Percentiles rank a stretch among this genome's conserved stretches.
Evolutionary conservation across 2,329 filamentous ascomycete species (phyloP).

Genomic region (Venturia effusa): DNA sequence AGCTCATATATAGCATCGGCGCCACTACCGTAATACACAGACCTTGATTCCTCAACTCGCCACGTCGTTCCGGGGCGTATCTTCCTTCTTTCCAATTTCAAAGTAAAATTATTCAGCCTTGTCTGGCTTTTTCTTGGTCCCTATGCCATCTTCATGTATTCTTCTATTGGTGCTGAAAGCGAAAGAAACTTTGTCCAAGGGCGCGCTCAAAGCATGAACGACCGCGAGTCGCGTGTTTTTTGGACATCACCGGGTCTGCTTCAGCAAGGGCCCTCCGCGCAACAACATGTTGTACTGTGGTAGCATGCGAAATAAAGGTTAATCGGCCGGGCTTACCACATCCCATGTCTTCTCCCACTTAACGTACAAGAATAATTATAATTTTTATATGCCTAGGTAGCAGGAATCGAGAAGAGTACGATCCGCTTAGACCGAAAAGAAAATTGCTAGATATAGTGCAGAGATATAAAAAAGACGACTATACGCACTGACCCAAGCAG

Average conservation of each 20-base stretch:
- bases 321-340: too few species aligned
- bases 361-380: too few species aligned
- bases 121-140: not conserved
- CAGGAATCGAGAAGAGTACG: too few species aligned
- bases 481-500: too few species aligned
- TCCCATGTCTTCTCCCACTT: too few species aligned
- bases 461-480: too few species aligned
- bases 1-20: not conserved
- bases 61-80: not conserved
- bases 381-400: too few species aligned
- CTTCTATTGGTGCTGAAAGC: not conserved
- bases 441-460: too few species aligned
- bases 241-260: slow-evolving; percentile 7
- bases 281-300: too few species aligned
- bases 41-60: not conserved
- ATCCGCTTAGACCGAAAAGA: too few species aligned
- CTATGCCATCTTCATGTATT: not conserved
- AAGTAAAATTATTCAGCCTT: slow-evolving; percentile 4
- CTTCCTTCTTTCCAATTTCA: not conserved
- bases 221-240: not conserved
- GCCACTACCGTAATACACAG: not conserved
- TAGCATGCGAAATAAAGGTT: too few species aligned
- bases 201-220: not conserved
- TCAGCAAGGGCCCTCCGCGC: not conserved
- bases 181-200: not conserved